Evolutionary conservation across 140 eudicot species (phyloP).

Genomic region (Oenanthe javanica): DNA sequence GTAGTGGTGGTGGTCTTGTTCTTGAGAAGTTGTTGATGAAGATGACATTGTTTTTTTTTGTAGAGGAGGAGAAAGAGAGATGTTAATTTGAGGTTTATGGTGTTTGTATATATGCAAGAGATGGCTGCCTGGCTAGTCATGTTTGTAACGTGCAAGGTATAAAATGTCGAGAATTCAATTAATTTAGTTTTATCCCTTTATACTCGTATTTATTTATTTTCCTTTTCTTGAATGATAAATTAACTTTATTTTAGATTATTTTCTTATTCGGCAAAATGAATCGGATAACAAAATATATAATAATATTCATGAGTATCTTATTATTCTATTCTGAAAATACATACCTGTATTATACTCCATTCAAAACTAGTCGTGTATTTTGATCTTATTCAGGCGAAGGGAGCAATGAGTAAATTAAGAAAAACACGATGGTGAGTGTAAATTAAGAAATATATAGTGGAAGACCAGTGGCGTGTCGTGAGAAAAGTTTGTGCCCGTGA

Average conservation of each 20-base stretch:
- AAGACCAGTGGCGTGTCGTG: not conserved
- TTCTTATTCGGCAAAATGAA: too few species aligned
- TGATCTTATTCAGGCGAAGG: too few species aligned
- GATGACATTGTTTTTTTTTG: not conserved
- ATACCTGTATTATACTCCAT: too few species aligned
- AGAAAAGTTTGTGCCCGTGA: not conserved
- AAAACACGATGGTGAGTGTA: not conserved
- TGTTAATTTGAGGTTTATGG: not conserved
- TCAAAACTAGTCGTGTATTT: too few species aligned
- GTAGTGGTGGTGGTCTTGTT: slow-evolving; percentile 10
- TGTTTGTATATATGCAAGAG: not conserved
- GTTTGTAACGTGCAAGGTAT: not conserved
- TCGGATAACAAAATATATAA: too few species aligned
- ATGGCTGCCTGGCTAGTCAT: not conserved
- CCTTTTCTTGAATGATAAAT: too few species aligned
- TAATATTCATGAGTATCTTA: too few species aligned
- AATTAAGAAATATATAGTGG: not conserved
- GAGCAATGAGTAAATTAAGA: too few species aligned
- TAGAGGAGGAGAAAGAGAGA: not conserved
- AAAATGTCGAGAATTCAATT: not conserved
- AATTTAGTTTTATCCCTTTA: not conserved
- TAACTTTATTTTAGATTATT: too few species aligned
- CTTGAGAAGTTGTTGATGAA: not conserved
- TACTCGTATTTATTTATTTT: too few species aligned
- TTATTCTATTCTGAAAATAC: too few species aligned